Evolutionary conservation across 345 rosid genomes (phyloP).

Genomic region (Pistacia atlantica): DNA sequence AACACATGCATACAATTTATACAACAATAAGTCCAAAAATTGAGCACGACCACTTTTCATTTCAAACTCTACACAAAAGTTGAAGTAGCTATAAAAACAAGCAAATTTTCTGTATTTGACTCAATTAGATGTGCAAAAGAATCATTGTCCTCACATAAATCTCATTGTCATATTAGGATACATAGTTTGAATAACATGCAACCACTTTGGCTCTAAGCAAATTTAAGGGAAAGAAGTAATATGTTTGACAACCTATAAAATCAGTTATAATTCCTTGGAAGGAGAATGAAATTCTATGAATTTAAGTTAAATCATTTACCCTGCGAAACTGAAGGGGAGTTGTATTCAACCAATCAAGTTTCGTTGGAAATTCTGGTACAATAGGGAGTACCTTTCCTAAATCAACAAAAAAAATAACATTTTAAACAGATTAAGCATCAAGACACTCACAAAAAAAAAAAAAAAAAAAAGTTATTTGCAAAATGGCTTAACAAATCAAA

Average conservation of each 20-base stretch:
- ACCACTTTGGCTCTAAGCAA: background rate
- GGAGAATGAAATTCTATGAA: background rate
- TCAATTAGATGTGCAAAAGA: constrained; percentile 6
- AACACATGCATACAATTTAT: too few species aligned
- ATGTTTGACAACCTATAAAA: background rate
- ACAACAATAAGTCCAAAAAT: too few species aligned
- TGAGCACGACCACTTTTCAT: too few species aligned
- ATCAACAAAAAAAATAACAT: constrained; percentile 16
- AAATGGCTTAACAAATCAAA: background rate
- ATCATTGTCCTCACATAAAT: background rate
- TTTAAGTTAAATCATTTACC: constrained; percentile 42
- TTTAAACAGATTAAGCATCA: constrained; percentile 17
- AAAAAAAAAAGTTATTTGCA: background rate
- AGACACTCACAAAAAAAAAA: background rate
- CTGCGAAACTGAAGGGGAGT: constrained; percentile 80
- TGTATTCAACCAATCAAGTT: constrained; percentile 20
- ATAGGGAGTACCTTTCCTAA: constrained; percentile 61
- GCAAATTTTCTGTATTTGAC: background rate
- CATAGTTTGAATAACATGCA: background rate
- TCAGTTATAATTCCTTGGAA: background rate
- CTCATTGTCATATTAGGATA: background rate
- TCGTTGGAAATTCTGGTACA: constrained; percentile 86
- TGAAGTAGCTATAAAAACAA: too few species aligned
- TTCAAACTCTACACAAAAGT: too few species aligned
- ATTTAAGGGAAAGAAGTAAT: background rate